Evolutionary conservation across 106 monocot species (phyloP).

Genomic region (Gastrodia elata): DNA sequence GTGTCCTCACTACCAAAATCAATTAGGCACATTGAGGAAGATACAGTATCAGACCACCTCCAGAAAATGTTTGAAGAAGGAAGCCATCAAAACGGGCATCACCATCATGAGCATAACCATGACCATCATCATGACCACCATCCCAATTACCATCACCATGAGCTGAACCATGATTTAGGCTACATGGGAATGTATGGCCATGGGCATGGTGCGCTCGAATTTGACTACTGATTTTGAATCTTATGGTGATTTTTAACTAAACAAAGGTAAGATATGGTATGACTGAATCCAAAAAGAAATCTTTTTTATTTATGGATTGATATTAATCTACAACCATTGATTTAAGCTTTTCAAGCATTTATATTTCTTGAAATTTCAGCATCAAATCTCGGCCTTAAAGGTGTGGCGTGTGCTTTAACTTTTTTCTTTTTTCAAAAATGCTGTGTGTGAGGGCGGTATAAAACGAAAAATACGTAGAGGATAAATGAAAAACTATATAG

Average conservation of each 20-base stretch:
- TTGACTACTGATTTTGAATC: neutral
- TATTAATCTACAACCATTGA: neutral
- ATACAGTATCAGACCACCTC: slow-evolving; percentile 8
- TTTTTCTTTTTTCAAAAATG: too few species aligned
- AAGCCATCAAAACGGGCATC: neutral
- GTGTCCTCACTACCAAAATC: slow-evolving; percentile 19
- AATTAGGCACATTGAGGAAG: slow-evolving; percentile 10
- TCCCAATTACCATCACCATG: slow-evolving; percentile 6
- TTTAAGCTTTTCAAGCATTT: neutral
- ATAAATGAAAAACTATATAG: too few species aligned
- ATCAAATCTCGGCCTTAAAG: neutral
- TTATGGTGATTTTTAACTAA: neutral
- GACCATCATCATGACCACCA: slow-evolving; percentile 8
- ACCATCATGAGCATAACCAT: slow-evolving; percentile 9
- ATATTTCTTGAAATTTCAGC: neutral
- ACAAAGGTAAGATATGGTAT: neutral
- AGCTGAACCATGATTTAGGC: slow-evolving; percentile 3
- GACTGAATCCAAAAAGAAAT: neutral
- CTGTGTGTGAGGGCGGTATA: too few species aligned
- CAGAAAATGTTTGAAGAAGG: slow-evolving; percentile 15
- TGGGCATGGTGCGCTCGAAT: slow-evolving; percentile 10
- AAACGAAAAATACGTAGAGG: too few species aligned
- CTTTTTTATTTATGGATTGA: neutral
- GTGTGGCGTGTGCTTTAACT: neutral
- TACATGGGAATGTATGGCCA: slow-evolving; percentile 17